Conservation (phyloP, 1,139 yeast genomes). For the Trichomonascaceae sp. region DNA sequence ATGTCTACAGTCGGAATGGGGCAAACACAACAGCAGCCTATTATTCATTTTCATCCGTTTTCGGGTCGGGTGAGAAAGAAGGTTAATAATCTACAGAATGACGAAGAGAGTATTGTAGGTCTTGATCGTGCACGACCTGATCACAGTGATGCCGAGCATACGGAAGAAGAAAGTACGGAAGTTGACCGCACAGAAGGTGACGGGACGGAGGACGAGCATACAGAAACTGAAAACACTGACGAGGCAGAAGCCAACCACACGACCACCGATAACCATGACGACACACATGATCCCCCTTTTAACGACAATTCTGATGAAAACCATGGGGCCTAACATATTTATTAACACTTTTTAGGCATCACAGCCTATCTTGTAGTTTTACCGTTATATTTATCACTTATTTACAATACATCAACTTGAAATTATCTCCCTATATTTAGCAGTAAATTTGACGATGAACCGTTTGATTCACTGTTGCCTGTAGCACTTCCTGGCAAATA, state of each 20-base stretch:
- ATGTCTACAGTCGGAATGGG: background rate
- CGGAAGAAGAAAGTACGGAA: background rate
- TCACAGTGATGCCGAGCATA: background rate
- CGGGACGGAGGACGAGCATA: background rate
- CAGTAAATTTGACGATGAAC: constrained; percentile 38
- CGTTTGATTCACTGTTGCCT: constrained; percentile 15
- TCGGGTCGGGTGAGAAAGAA: background rate
- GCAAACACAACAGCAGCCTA: constrained; percentile 1
- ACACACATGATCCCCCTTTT: background rate
- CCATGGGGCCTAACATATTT: background rate
- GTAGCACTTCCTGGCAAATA: constrained; percentile 59
- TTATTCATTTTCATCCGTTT: constrained; percentile 8
- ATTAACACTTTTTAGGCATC: background rate
- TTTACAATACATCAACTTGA: background rate
- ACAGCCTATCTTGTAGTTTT: background rate
- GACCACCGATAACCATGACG: background rate
- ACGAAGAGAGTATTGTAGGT: background rate
- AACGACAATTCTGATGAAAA: too few species aligned
- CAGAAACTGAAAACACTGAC: background rate
- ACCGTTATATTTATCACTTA: constrained; percentile 2
- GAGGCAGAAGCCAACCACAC: background rate
- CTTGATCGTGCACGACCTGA: too few species aligned
- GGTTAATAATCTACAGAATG: background rate
- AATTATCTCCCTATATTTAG: constrained; percentile 52
- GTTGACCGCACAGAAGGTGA: background rate